A percentile compares a stretch with the other conserved stretches of the same genome.
Conservation (phyloP, 768 basidiomycete species). For the Tulasnella sp. region DNA sequence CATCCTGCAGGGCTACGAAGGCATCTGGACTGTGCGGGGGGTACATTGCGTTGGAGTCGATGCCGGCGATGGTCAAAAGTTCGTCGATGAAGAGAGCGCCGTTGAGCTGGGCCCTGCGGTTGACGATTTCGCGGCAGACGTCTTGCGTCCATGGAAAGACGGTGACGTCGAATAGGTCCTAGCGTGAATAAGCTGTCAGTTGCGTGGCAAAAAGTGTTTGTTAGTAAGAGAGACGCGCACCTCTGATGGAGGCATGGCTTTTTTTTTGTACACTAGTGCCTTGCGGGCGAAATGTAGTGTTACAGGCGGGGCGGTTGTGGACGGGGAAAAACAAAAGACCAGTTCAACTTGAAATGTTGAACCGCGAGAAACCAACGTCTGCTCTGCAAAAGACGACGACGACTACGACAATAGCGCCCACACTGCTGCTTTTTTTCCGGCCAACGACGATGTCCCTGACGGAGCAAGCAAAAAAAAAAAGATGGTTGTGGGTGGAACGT, state of each 20-base stretch:
- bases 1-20: conserved; percentile 51
- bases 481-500: not conserved
- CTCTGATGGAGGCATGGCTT: not conserved
- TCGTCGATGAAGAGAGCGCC: conserved; percentile 69
- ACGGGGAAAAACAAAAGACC: not conserved
- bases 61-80: conserved; percentile 55
- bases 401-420: not conserved
- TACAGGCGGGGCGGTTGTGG: not conserved
- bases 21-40: conserved; percentile 53
- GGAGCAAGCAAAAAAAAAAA: not conserved
- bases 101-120: conserved; percentile 49
- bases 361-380: not conserved
- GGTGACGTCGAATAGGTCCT: conserved; percentile 43
- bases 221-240: not conserved
- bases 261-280: too few species aligned
- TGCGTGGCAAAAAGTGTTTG: not conserved
- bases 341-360: not conserved
- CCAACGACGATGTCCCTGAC: not conserved
- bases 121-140: conserved; percentile 49
- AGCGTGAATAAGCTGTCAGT: not conserved
- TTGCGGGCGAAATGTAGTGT: not conserved
- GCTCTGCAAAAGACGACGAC: not conserved
- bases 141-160: conserved; percentile 47
- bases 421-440: not conserved
- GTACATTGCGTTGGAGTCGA: conserved; percentile 43